phyloP scores from a whole-genome alignment of 2,329 filamentous ascomycete genomes.

The Aurifilum marmelostoma region DNA sequence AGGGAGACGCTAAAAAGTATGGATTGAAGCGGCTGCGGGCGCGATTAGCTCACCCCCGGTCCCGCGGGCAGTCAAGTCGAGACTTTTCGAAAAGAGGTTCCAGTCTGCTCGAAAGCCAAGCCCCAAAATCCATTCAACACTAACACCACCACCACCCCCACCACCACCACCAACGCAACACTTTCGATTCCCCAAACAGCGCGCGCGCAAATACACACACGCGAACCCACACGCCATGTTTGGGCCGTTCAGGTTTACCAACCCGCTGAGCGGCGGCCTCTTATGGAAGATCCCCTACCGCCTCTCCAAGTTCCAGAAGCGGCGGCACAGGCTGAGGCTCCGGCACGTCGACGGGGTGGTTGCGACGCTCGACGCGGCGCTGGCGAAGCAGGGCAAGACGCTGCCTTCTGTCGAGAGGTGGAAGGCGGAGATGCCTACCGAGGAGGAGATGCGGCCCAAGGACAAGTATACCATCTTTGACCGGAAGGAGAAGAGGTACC shows the following conservation, averaged over 20 bases:
- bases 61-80: neutral
- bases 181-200: neutral
- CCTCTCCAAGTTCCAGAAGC: constrained; percentile 88
- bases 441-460: constrained; percentile 91
- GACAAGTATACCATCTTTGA: constrained; percentile 99
- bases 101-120: neutral
- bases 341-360: constrained; percentile 88
- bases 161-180: neutral
- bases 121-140: neutral
- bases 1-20: neutral
- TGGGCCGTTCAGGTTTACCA: constrained; percentile 79
- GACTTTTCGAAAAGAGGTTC: neutral
- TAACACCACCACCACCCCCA: neutral
- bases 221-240: constrained; percentile 64
- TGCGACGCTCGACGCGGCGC: constrained; percentile 76
- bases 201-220: constrained; percentile 34
- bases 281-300: constrained; percentile 98
- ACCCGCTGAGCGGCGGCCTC: constrained; percentile 75
- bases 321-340: constrained; percentile 80
- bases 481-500: constrained; percentile 90
- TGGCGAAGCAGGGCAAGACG: constrained; percentile 72
- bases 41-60: neutral
- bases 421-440: constrained; percentile 95
- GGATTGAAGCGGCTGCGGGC: neutral
- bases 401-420: constrained; percentile 82